phyloP scores from a whole-genome alignment of 352 stramenopile genomes.

The Plasmopara muralis region DNA sequence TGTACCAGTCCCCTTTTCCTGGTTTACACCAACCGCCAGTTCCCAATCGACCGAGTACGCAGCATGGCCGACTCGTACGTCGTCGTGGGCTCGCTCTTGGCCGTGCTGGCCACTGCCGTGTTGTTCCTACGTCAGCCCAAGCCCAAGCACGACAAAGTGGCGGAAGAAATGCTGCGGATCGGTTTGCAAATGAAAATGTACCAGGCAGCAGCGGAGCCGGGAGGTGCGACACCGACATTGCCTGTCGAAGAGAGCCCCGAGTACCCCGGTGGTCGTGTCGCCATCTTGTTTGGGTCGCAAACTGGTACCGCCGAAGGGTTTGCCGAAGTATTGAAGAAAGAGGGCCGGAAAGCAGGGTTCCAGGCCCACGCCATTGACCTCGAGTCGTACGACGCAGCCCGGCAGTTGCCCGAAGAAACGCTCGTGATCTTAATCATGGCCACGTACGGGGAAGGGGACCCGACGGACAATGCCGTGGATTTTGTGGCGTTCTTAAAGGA shows the following conservation, averaged over 20 bases:
- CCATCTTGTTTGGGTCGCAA: slow-evolving; percentile 96
- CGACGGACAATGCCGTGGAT: slow-evolving; percentile 94
- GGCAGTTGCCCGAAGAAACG: slow-evolving; percentile 33
- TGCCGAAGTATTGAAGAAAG: slow-evolving; percentile 89
- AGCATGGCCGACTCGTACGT: slow-evolving; percentile 48
- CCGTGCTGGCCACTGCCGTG: slow-evolving; percentile 53
- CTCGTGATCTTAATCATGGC: slow-evolving; percentile 93
- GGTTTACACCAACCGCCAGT: too few relatives aligned
- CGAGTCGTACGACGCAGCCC: slow-evolving; percentile 89
- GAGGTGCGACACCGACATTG: neutral
- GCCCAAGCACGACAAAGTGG: slow-evolving; percentile 55
- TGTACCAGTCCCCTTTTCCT: too few relatives aligned
- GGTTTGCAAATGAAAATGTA: slow-evolving; percentile 80
- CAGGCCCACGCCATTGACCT: slow-evolving; percentile 88
- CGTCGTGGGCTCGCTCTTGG: slow-evolving; percentile 59
- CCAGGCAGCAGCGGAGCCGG: slow-evolving; percentile 41
- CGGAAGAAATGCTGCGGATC: slow-evolving; percentile 61
- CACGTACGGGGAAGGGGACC: slow-evolving; percentile 98
- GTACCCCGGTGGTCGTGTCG: slow-evolving; percentile 68
- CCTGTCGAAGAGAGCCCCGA: slow-evolving; percentile 30
- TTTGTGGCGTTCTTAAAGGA: slow-evolving; percentile 91
- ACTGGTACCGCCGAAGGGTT: slow-evolving; percentile 97
- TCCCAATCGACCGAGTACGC: too few relatives aligned
- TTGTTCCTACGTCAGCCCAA: slow-evolving; percentile 53
- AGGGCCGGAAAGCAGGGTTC: slow-evolving; percentile 86